phyloP scores from a whole-genome alignment of 306 rosid genomes.

The Ormosia semicastrata region DNA sequence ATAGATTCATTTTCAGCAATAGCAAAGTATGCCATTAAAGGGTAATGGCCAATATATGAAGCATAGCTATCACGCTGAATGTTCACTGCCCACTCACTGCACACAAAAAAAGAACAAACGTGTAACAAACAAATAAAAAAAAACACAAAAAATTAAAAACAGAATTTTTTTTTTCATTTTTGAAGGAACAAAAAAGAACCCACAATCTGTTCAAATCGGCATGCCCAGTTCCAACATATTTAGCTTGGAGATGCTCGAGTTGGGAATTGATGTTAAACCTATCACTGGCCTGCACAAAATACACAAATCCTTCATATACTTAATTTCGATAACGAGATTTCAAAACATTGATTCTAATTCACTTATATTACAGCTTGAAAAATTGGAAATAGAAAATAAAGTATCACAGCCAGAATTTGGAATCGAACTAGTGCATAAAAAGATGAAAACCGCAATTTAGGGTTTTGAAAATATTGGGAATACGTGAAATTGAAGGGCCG shows the following conservation, averaged over 20 bases:
- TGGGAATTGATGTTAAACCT: constrained; percentile 96
- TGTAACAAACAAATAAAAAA: background rate
- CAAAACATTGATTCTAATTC: background rate
- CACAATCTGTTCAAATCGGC: constrained; percentile 91
- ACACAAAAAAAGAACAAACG: background rate
- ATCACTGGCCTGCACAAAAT: constrained; percentile 74
- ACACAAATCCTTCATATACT: background rate
- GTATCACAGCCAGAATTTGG: background rate
- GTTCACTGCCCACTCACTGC: constrained; percentile 94
- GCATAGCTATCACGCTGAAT: constrained; percentile 99
- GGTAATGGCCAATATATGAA: constrained; percentile 88
- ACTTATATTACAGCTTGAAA: background rate
- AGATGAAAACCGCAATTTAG: background rate
- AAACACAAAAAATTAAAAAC: background rate
- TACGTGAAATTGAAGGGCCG: background rate
- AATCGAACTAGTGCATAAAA: background rate
- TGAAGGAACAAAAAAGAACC: constrained; percentile 13
- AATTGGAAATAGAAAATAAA: background rate
- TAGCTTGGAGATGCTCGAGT: constrained; percentile 93
- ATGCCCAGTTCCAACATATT: constrained; percentile 97
- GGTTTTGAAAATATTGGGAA: background rate
- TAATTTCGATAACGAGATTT: background rate
- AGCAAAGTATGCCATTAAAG: constrained; percentile 68
- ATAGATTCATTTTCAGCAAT: constrained; percentile 94
- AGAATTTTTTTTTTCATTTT: background rate